These are phyloP conservation scores for Fusarium nelsonii DNA, from an alignment of 2,329 filamentous ascomycete genomes.

Conservation along the genomic window DNA sequence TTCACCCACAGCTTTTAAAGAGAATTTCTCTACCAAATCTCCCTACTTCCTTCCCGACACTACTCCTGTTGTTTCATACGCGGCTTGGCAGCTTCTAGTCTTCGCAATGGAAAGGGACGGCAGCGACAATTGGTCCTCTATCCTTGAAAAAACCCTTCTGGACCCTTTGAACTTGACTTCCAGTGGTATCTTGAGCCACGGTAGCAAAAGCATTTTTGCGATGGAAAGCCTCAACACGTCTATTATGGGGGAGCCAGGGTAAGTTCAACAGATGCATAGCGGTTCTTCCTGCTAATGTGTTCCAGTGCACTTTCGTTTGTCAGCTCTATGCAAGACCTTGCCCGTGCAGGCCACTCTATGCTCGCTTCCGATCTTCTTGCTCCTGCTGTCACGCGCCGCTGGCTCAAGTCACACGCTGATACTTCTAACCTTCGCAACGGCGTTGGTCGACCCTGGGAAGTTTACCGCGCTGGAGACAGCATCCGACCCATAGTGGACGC, in stretches of 20 bases:
- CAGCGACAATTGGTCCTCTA: background rate
- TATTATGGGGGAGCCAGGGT: conserved; percentile 34
- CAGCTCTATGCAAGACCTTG: conserved; percentile 39
- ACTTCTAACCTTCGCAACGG: conserved; percentile 53
- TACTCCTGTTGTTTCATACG: conserved; percentile 38
- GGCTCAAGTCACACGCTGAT: conserved; percentile 48
- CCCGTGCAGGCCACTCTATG: conserved; percentile 37
- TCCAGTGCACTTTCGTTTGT: conserved; percentile 35
- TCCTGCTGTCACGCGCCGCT: conserved; percentile 46
- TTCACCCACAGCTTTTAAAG: background rate
- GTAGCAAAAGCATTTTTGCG: conserved; percentile 9
- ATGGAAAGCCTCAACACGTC: conserved; percentile 23
- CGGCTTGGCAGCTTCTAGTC: conserved; percentile 36
- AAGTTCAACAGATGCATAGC: fast-evolving
- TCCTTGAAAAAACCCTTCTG: conserved; percentile 9
- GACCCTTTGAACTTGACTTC: conserved; percentile 27
- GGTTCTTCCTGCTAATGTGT: fast-evolving
- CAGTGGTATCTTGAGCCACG: conserved; percentile 11
- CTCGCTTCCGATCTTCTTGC: conserved; percentile 40
- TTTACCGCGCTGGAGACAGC: conserved; percentile 47
- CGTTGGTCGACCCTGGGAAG: conserved; percentile 52
- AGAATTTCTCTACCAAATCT: conserved; percentile 13
- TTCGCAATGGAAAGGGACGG: conserved; percentile 34
- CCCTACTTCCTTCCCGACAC: conserved; percentile 41
- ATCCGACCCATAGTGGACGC: conserved; percentile 46